These are phyloP conservation scores for Aspergillus fischeri DNA, from an alignment of 2,329 filamentous ascomycete genomes.

Conservation along the genomic window DNA sequence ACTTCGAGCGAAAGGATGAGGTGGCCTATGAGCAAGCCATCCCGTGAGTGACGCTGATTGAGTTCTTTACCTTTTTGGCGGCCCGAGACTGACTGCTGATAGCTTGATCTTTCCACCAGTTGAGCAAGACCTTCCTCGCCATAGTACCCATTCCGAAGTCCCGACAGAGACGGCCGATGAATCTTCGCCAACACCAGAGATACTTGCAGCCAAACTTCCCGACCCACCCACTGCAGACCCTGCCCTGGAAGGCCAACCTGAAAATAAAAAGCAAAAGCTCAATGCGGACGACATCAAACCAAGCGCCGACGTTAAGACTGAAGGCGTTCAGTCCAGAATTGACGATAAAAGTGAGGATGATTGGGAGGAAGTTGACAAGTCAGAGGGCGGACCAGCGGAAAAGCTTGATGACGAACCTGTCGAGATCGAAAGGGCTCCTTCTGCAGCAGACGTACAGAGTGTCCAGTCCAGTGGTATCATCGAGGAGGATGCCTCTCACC, in stretches of 20 bases:
- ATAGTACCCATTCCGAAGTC: conserved; percentile 6
- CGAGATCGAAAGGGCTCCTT: conserved; percentile 27
- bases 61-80: background rate
- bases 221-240: conserved; percentile 48
- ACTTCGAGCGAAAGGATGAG: conserved; percentile 74
- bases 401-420: conserved; percentile 32
- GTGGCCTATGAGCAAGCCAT: conserved; percentile 65
- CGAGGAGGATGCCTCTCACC: conserved; percentile 21
- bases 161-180: conserved; percentile 21
- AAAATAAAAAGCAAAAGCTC: conserved; percentile 47
- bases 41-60: conserved; percentile 59
- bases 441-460: conserved; percentile 31
- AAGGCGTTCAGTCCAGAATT: conserved; percentile 10
- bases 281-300: conserved; percentile 10
- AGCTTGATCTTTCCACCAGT: conserved; percentile 50
- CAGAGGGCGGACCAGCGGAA: conserved; percentile 21
- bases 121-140: conserved; percentile 27
- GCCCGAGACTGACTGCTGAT: conserved; percentile 1
- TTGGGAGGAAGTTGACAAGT: conserved; percentile 37
- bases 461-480: conserved; percentile 32
- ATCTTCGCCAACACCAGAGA: conserved; percentile 21
- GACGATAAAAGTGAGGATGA: conserved; percentile 34
- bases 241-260: conserved; percentile 39
- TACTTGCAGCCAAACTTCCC: conserved; percentile 44
- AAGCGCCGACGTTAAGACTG: conserved; percentile 1